phyloP scores from a whole-genome alignment of 2,329 filamentous ascomycete genomes.

The Didymosphaeria variabile region DNA sequence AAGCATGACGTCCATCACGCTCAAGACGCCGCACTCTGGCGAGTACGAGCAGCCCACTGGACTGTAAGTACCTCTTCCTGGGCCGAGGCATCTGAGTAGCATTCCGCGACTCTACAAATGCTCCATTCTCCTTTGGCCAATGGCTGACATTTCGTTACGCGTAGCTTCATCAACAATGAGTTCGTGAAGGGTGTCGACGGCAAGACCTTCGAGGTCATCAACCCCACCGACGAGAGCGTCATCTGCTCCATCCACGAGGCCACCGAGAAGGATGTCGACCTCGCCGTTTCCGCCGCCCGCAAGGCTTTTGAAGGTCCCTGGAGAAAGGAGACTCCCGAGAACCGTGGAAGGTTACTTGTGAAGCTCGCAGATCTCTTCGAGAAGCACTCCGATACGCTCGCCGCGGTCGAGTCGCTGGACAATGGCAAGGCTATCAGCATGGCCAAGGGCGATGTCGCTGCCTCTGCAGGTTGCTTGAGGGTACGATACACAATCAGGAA shows the following conservation, averaged over 20 bases:
- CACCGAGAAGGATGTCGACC: conserved; percentile 83
- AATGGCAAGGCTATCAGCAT: conserved; percentile 83
- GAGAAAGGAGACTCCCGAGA: conserved; percentile 72
- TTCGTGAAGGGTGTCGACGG: conserved; percentile 85
- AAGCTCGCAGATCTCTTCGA: conserved; percentile 85
- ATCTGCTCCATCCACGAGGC: conserved; percentile 86
- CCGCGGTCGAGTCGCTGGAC: conserved; percentile 85
- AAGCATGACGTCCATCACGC: conserved; percentile 64
- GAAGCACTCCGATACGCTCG: conserved; percentile 78
- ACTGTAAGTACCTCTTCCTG: conserved; percentile 54
- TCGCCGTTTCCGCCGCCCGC: conserved; percentile 85
- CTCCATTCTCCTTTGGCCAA: conserved; percentile 16
- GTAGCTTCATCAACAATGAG: conserved; percentile 91
- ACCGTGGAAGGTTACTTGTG: conserved; percentile 73
- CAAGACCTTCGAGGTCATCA: conserved; percentile 91
- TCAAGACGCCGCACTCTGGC: conserved; percentile 74
- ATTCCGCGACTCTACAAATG: conserved; percentile 13
- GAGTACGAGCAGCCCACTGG: conserved; percentile 64
- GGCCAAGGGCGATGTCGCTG: conserved; percentile 77
- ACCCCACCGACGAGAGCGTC: conserved; percentile 84
- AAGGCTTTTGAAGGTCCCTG: conserved; percentile 82
- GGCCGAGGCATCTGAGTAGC: background rate
- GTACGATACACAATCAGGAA: background rate
- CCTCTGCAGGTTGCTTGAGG: conserved; percentile 74
- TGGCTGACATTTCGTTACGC: conserved; percentile 24